Evolutionary conservation across 2,329 filamentous ascomycete species (phyloP), one percentile per base, ranked within the genome.

Genomic region (Akanthomyces uredinophilus): DNA sequence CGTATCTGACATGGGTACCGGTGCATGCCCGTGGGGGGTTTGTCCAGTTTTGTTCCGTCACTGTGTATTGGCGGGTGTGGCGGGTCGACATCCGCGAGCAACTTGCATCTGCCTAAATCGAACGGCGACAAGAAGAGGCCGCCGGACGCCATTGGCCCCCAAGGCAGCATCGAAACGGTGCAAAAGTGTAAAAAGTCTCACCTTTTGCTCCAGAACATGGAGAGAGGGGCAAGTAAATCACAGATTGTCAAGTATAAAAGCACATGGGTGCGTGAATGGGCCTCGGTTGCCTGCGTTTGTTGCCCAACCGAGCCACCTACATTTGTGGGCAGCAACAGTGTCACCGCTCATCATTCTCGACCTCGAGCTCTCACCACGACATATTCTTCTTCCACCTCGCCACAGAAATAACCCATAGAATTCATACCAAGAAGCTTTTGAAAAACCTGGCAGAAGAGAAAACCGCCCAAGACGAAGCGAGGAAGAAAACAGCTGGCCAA

Each of bases 41-140:
- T 54, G 4, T 29, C 35, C 37, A 54, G 37, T 27, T 54, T 43
- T 14, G 20, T 54, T 29, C 24, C 22, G n/a, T 44, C 32, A 20
- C 35, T 52, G 18, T 44, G 29, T n/a, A 53, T 13, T 16, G 10
- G 32, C 32, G 43, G 32, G 60, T 44, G 61, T 49, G 50, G 54
- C 57, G 53, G 53, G 41, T 35, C 18, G 41, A 29, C 41, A 46
- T 56, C 41, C 53, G 53, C 53, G 32, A 22, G 29, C 29, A 14
- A 16, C 20, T 4, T 22, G 55, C 55, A 29, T 50, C 57, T 60
- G 57, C 57, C 57, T 60, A 60, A 60, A 60, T 43, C 37, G 57
- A 29, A 7, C 18, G 47, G 56, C 47, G 18, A 13, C 35, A 35
- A 32, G 20, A 44, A 32, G 20, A 44, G 57, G 57, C 35, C 47